A percentile compares a stretch with the other conserved stretches of the same genome.
These are phyloP conservation scores for Plantago lanceolata DNA, from an alignment of 305 asterid species.

Conservation along the genomic window DNA sequence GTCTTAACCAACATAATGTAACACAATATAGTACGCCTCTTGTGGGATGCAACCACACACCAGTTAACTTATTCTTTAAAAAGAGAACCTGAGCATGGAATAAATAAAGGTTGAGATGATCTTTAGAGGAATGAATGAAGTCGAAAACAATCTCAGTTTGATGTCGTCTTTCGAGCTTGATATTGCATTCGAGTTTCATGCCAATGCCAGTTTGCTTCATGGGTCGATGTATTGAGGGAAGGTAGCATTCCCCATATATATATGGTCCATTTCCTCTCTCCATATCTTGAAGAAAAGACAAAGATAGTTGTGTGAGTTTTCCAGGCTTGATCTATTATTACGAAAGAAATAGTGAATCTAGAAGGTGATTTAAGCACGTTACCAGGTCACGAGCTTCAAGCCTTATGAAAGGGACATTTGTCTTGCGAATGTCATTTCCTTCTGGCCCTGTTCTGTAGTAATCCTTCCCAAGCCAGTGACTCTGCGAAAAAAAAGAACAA, in stretches of 20 bases:
- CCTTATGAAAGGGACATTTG: slow-evolving; percentile 93
- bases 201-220: slow-evolving; percentile 23
- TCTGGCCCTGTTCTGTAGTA: slow-evolving; percentile 84
- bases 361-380: slow-evolving; percentile 22
- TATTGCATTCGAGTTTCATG: neutral
- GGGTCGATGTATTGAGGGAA: slow-evolving; percentile 54
- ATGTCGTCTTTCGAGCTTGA: neutral
- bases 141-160: neutral
- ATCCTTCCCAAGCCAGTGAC: slow-evolving; percentile 90
- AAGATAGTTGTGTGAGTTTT: slow-evolving; percentile 4
- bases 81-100: too few species aligned
- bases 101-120: neutral
- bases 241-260: slow-evolving; percentile 62
- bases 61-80: neutral
- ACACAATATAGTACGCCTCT: neutral
- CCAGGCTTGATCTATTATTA: slow-evolving; percentile 4
- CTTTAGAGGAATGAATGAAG: neutral
- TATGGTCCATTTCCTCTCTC: slow-evolving; percentile 90
- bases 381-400: slow-evolving; percentile 95
- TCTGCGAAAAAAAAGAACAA: slow-evolving; percentile 31
- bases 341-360: slow-evolving; percentile 1
- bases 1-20: neutral
- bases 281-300: slow-evolving; percentile 53
- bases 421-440: slow-evolving; percentile 90
- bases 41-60: neutral